Evolutionary conservation across 768 basidiomycete genomes (phyloP), one percentile per base, ranked within the genome.

Genomic region (Macrolepiota fuliginosa): DNA sequence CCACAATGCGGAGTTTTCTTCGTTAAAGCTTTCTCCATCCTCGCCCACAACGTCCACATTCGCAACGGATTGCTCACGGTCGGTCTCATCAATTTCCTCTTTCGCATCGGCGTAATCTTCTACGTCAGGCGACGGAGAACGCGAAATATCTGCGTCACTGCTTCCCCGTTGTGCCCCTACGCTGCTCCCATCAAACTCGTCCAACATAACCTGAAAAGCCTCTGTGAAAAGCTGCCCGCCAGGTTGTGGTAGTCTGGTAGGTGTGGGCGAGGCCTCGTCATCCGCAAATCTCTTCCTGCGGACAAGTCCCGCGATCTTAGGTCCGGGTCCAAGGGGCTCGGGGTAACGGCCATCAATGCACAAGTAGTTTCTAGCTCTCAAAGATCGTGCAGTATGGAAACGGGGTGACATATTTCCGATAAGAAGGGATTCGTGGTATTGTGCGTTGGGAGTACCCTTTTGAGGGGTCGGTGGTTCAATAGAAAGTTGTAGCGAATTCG

Each of bases 281-380:
- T 25, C 25, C 1, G 35, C 24, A 27, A 54, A 61, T 50, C 22
- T 49, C 24, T 36, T 55, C 46, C 32, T 42, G 15, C 22, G 46
- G 7, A 29, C 22, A 35, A 53, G 29, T 1, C 47, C 25, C 29
- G 24, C 7, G 25, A 11, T 51, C 42, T 45, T 45, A 5, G 42
- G n/a, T 45, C 42, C 42, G 32, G 47, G 32, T 55, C 53, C 53
- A 17, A 55, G 45, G 10, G 60, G 22, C 17, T 55, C 60, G 7
- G 60, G 42, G 40, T 55, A 54, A 39, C 60, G 60, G 11, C 60
- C 60, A 22, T 61, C 60, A 11, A 17, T 79, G 86, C 84, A 89
- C 27, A 80, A 81, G 52, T 73, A 73, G 46, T 87, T 88, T 40
- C 87, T 81, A 68, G 81, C 77, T 22, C 82, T 82, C 24, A 88